phyloP scores from a whole-genome alignment of 805 yeast genomes.

The Candida takata region DNA sequence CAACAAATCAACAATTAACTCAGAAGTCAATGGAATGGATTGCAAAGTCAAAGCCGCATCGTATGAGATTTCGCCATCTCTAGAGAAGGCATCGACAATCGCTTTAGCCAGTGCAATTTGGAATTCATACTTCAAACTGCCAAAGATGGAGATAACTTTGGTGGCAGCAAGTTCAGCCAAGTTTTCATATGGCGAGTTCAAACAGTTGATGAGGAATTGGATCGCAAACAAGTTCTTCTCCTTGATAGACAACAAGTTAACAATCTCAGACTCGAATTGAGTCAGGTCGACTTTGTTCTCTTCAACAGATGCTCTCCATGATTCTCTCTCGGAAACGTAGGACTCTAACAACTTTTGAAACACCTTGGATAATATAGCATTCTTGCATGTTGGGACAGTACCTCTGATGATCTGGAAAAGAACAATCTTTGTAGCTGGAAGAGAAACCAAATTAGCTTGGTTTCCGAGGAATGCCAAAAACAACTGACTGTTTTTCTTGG shows the following conservation, averaged over 20 bases:
- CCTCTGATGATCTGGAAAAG: constrained; percentile 41
- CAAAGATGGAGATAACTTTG: constrained; percentile 51
- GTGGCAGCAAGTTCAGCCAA: constrained; percentile 42
- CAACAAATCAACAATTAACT: constrained; percentile 52
- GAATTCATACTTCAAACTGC: constrained; percentile 45
- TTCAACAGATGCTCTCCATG: constrained; percentile 37
- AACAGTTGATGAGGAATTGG: constrained; percentile 49
- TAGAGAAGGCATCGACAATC: constrained; percentile 49
- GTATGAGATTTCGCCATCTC: constrained; percentile 35
- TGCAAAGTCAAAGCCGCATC: constrained; percentile 50
- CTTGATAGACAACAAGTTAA: constrained; percentile 52
- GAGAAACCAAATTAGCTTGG: constrained; percentile 47
- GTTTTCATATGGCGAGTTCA: constrained; percentile 38
- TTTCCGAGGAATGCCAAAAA: constrained; percentile 59
- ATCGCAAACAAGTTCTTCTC: constrained; percentile 54
- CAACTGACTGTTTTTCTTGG: constrained; percentile 51
- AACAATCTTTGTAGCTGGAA: constrained; percentile 50
- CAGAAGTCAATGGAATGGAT: constrained; percentile 45
- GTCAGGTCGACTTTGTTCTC: constrained; percentile 43
- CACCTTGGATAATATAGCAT: constrained; percentile 40
- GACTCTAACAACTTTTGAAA: constrained; percentile 38
- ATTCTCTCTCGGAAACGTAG: constrained; percentile 41
- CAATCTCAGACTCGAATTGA: constrained; percentile 50
- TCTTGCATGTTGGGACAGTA: constrained; percentile 28
- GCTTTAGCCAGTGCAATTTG: constrained; percentile 53